Evolutionary conservation across 129 eudicot species (phyloP), one percentile per base, ranked within the genome.

Genomic region (Dittrichia graveolens): DNA sequence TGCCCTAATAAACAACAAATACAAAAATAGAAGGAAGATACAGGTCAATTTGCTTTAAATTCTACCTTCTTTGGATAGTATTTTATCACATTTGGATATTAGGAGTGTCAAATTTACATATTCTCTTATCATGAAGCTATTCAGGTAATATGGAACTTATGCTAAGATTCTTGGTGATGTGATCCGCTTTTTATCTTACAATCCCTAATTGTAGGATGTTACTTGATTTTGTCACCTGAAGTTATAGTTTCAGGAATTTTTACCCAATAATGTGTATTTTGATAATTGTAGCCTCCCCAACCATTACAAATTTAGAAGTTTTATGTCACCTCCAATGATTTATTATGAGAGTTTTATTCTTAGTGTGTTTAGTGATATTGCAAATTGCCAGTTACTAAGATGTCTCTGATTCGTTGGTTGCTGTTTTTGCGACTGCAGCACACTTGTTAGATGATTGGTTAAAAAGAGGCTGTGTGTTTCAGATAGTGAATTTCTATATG

Each of bases 61-160:
- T 71, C 12, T 19, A 14, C 11, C 68, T 72, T 72, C 5, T 73
- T 48, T 16, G 16, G 14, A 53, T 69, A 38, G 63, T 39, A 5
- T 42, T 52, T 47, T 19, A 35, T 61, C 52, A 61, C n/a, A 35
- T 49, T 38, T 15, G 61, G 61, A 61, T n/a, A 8, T 73, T 37
- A 59, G 77, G 67, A 15, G 44, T 56, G 31, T 58, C 45, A 9
- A 24, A 58, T 56, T 24, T 12, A 12, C 15, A 45, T 57, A 24
- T 43, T 44, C 19, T 24, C 6, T 47, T 14, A 60, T 60, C 69
- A 61, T 47, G 40, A 60, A 43, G 12, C 35, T 34, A 2, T 60
- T 60, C 70, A 45, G 50, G 49, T 38, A 60, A 69, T 47, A 60
- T 60, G 48, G 57, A 46, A 61, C 48, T 61, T 58, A 60, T 60